Conservation (phyloP, 176 grass and related monocot species). For the Cenchrus purpureus region DNA sequence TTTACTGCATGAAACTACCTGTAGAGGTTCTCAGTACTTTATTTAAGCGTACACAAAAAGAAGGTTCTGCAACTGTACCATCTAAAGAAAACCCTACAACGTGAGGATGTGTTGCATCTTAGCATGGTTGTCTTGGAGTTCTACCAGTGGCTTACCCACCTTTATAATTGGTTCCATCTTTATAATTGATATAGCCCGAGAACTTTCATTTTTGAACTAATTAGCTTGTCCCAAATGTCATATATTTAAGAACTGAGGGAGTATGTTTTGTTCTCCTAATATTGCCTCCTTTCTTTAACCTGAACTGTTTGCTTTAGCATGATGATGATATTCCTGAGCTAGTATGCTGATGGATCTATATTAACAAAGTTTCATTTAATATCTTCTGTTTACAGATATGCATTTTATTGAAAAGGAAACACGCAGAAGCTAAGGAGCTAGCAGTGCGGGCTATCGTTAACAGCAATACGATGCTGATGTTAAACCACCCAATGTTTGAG, state of each 20-base stretch:
- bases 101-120: not conserved
- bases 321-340: slow-evolving; percentile 3
- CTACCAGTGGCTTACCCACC: not conserved
- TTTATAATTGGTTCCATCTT: slow-evolving; percentile 22
- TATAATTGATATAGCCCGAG: slow-evolving; percentile 16
- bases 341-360: not conserved
- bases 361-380: not conserved
- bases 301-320: slow-evolving; percentile 29
- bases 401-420: slow-evolving; percentile 85
- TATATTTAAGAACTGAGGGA: not conserved
- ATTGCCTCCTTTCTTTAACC: not conserved
- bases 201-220: slow-evolving; percentile 8
- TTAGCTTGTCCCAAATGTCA: not conserved
- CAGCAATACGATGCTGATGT: slow-evolving; percentile 89
- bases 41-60: slow-evolving; percentile 6
- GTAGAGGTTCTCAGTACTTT: slow-evolving; percentile 1
- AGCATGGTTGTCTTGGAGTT: slow-evolving; percentile 27
- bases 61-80: not conserved
- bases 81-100: slow-evolving; percentile 7
- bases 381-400: slow-evolving; percentile 64
- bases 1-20: not conserved
- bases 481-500: slow-evolving; percentile 89
- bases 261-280: not conserved
- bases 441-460: slow-evolving; percentile 78
- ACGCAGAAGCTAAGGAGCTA: slow-evolving; percentile 89